Evolutionary conservation across 2,329 filamentous ascomycete genomes (phyloP).

Genomic region (Pseudocercospora pini-densiflorae): DNA sequence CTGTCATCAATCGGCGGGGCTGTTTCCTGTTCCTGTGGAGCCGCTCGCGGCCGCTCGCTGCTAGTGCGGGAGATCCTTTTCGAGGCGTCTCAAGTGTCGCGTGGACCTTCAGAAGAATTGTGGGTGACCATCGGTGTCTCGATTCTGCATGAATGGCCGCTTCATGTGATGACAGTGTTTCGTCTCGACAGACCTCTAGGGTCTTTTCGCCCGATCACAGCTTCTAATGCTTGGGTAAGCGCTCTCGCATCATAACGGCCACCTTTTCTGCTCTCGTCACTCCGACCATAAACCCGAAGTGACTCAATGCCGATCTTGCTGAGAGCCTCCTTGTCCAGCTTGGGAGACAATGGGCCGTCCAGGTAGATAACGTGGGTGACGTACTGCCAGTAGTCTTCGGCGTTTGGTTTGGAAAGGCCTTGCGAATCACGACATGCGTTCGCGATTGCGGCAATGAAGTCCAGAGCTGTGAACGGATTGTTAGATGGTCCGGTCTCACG

Average conservation of each 20-base stretch:
- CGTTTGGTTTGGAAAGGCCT: constrained; percentile 40
- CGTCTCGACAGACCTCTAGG: constrained; percentile 57
- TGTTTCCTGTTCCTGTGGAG: constrained; percentile 26
- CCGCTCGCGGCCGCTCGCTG: constrained; percentile 5
- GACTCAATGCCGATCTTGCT: constrained; percentile 73
- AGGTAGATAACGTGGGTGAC: constrained; percentile 85
- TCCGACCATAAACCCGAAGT: constrained; percentile 75
- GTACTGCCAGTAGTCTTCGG: constrained; percentile 65
- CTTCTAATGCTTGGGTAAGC: constrained; percentile 74
- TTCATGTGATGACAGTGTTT: constrained; percentile 58
- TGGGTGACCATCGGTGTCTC: constrained; percentile 9
- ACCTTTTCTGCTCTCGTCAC: constrained; percentile 57
- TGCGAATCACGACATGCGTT: constrained; percentile 73
- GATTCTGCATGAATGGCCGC: background rate
- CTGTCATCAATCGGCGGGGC: constrained; percentile 21
- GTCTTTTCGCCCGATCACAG: constrained; percentile 72
- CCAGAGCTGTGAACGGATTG: constrained; percentile 70
- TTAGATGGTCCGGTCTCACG: constrained; percentile 78
- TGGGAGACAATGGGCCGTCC: constrained; percentile 70
- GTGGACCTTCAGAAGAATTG: constrained; percentile 12
- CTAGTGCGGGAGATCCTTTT: background rate
- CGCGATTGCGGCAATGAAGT: constrained; percentile 82
- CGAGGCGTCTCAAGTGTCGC: constrained; percentile 9
- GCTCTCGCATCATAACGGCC: constrained; percentile 77
- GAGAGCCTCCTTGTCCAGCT: constrained; percentile 69